Base-by-base conservation (phyloP, 1,284 basidiomycete genomes). In the Inonotus obliquus region DNA sequence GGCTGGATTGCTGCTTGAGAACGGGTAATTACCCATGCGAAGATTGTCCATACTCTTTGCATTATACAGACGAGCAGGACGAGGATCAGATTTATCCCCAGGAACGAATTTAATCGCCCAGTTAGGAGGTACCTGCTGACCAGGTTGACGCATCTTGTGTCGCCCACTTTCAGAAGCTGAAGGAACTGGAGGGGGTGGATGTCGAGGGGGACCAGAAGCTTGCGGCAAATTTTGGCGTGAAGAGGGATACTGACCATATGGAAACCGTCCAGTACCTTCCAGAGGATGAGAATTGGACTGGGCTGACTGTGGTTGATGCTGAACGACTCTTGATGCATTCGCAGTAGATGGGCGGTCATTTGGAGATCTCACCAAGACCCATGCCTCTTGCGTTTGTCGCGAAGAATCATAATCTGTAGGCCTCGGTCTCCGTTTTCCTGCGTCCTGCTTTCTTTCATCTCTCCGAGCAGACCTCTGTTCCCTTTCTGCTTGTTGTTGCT, bases 1-100 rank as follows among this genome's bases (percentile, higher is more conserved):
- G 77, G 23, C 73, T 35, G 66, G 68, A 19, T 29, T 54, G 39
- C 75, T 76, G 59, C 78, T 73, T 64, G 72, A 74, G 39, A 59
- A n/a, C 76, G 77, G 32, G 29, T 52, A 70, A 19, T 52, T 52
- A 19, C 27, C 27, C 27, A 52, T 74, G 53, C 80, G 76, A 49
- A 87, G 73, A 64, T 83, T 82, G 65, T 80, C 80, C 77, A 85
- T 81, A 66, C 85, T 87, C 72, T 85, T 85, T 10, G 80, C 73
- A 45, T 75, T 69, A 2, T 27, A 52, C 48, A 74, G 73, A 21
- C 54, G 48, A n/a, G 53, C 59, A 60, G 2, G 65, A 51, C 25
- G 74, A 67, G 17, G 68, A 63, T 65, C 74, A 23, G 47, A 37
- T 10, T 58, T 74, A 54, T 72, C 69, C 37, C 72, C 73, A 44